Evolutionary conservation across 2,329 filamentous ascomycete species (phyloP), one percentile per base, ranked within the genome.

Genomic region (Fusarium sp.): DNA sequence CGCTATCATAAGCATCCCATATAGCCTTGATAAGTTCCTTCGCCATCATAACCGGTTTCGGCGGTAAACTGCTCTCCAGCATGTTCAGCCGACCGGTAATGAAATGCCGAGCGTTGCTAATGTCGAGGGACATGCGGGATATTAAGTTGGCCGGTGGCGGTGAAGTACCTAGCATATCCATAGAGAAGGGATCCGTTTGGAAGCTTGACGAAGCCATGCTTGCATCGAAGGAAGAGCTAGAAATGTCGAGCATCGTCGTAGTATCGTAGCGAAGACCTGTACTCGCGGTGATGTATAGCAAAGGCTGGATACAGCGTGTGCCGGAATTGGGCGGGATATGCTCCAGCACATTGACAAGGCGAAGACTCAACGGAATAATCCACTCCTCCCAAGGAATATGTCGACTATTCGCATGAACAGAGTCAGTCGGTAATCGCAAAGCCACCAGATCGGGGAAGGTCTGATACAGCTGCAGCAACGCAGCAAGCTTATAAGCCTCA

Each of bases 41-140:
- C 3, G 83, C 83, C n/a, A 84, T 81, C 2, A 77, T 72, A 2
- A 84, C 82, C 4, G 83, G 83, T 15, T 81, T 82, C 5, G 83
- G 83, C 7, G 82, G 83, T 10, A 84, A 64, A 22, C 72, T 82
- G 17, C 79, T 77, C 68, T 84, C 83, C 31, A 84, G 52, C 25
- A 82, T 79, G 8, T 79, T 78, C 5, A 84, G 73, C 5, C 83
- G 72, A 3, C 77, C 77, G 76, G 83, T 81, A 27, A 84, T 74
- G 56, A 84, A 82, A 20, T 79, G 77, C 4, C 83, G 80, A 4
- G 83, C 83, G 27, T 79, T 79, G 17, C 79, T 81, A 2, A 81
- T 80, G 20, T 84, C 81, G 1, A 84, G 70, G 0, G 79, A 79
- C 56, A 80, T 62, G 9, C 68, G 58, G 1, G 76, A 77, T 47